These are phyloP conservation scores for Pseudozyma tsukubaensis DNA, from an alignment of 1,284 basidiomycete species.

Conservation along the genomic window DNA sequence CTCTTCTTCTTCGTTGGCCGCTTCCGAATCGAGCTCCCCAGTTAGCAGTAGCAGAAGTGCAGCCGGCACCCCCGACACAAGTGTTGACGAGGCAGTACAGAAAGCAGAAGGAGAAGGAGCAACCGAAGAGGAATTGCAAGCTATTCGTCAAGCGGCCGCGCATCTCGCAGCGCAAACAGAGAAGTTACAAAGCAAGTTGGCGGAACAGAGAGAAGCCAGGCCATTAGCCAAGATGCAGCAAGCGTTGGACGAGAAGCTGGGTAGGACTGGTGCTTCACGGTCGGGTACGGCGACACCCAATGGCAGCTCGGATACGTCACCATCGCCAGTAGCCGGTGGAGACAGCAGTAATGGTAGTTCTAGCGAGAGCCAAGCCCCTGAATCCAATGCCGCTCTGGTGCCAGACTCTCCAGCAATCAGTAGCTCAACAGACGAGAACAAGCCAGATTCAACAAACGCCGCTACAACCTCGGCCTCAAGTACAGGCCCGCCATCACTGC, in stretches of 20 bases:
- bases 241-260: slow-evolving; percentile 72
- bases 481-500: slow-evolving; percentile 1
- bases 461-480: slow-evolving; percentile 4
- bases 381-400: too few relatives aligned
- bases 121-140: slow-evolving; percentile 26
- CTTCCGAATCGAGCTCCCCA: neutral
- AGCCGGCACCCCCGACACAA: slow-evolving; percentile 10
- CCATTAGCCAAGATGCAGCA: slow-evolving; percentile 90
- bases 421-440: slow-evolving; percentile 18
- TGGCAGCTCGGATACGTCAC: neutral
- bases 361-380: too few relatives aligned
- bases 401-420: neutral
- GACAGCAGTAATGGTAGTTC: too few relatives aligned
- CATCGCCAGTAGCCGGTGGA: too few relatives aligned
- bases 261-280: slow-evolving; percentile 66
- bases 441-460: neutral
- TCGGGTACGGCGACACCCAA: slow-evolving; percentile 32
- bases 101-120: slow-evolving; percentile 23
- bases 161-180: slow-evolving; percentile 39
- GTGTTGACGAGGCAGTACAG: slow-evolving; percentile 14
- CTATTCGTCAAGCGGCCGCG: slow-evolving; percentile 24
- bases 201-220: slow-evolving; percentile 84
- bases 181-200: slow-evolving; percentile 71
- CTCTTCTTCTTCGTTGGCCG: slow-evolving; percentile 21
- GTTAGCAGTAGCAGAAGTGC: slow-evolving; percentile 2